These are phyloP conservation scores for Pseudonectria buxi DNA, from an alignment of 2,329 filamentous ascomycete genomes.

Conservation along the genomic window DNA sequence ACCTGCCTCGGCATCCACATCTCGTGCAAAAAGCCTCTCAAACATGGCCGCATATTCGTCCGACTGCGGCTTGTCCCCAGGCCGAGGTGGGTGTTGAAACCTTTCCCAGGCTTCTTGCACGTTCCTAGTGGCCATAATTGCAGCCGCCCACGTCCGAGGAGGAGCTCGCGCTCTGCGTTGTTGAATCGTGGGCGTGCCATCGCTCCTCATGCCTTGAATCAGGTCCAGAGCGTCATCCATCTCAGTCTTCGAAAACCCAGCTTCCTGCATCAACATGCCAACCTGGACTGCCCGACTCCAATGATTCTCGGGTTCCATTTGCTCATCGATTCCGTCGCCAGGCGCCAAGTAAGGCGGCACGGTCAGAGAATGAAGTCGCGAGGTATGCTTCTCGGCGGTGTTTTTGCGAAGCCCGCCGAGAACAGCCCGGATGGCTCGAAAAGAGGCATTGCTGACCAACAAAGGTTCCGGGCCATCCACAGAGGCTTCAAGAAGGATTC, in stretches of 20 bases:
- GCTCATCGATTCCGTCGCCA: constrained; percentile 54
- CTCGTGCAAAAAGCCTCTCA: constrained; percentile 41
- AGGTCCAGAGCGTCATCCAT: constrained; percentile 44
- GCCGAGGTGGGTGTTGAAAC: constrained; percentile 33
- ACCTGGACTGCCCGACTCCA: constrained; percentile 47
- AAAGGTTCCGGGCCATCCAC: constrained; percentile 41
- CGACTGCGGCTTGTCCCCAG: constrained; percentile 28
- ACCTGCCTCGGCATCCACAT: constrained; percentile 18
- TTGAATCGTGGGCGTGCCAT: constrained; percentile 52
- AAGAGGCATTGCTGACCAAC: constrained; percentile 44
- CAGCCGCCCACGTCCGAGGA: constrained; percentile 44
- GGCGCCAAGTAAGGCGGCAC: constrained; percentile 57
- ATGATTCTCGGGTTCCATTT: constrained; percentile 42
- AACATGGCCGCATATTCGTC: constrained; percentile 55
- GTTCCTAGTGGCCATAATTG: constrained; percentile 53
- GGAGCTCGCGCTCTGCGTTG: constrained; percentile 22
- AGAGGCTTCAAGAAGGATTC: constrained; percentile 45
- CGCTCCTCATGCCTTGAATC: constrained; percentile 44
- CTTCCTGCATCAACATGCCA: constrained; percentile 47
- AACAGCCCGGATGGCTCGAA: constrained; percentile 47
- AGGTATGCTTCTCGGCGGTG: constrained; percentile 40
- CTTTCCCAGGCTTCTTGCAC: constrained; percentile 54
- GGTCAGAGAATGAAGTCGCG: constrained; percentile 40
- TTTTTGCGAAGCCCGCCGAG: constrained; percentile 49
- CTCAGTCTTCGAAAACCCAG: constrained; percentile 44